Percentiles rank a stretch among this genome's conserved stretches.
Evolutionary conservation across 345 rosid species (phyloP).

Genomic region (Salix suchowensis): DNA sequence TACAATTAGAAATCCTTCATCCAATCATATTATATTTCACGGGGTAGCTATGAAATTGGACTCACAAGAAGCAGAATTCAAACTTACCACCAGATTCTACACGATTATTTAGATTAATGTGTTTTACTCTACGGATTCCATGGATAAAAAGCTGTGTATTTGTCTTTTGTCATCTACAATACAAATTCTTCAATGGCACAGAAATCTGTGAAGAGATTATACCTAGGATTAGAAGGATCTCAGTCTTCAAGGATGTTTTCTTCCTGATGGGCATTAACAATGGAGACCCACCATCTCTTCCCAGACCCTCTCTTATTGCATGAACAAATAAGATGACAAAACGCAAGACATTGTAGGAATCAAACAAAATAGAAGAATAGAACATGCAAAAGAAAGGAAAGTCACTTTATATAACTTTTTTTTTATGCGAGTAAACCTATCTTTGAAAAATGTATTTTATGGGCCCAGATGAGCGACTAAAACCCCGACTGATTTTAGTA

Average conservation of each 20-base stretch:
- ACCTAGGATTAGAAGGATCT: background rate
- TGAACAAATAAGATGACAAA: background rate
- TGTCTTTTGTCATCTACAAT: background rate
- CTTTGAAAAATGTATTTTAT: too few species aligned
- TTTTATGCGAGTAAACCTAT: too few species aligned
- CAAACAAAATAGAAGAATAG: background rate
- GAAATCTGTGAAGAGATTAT: too few species aligned
- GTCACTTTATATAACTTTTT: too few species aligned
- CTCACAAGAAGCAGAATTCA: background rate
- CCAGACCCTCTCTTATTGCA: background rate
- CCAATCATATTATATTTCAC: background rate
- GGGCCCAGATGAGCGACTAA: rapidly evolving
- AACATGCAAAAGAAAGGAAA: background rate
- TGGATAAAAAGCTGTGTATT: background rate
- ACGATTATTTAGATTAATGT: background rate
- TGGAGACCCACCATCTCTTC: background rate
- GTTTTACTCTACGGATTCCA: background rate
- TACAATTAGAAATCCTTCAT: background rate
- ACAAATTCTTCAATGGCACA: background rate
- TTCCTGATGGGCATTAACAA: background rate
- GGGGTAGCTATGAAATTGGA: background rate
- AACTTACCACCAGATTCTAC: background rate
- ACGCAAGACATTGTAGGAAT: background rate
- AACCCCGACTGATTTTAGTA: too few species aligned
- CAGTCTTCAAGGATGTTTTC: background rate